Evolutionary conservation across 179 eudicot genomes (phyloP), one percentile per base, ranked within the genome.

Genomic region (Spergularia azorica): DNA sequence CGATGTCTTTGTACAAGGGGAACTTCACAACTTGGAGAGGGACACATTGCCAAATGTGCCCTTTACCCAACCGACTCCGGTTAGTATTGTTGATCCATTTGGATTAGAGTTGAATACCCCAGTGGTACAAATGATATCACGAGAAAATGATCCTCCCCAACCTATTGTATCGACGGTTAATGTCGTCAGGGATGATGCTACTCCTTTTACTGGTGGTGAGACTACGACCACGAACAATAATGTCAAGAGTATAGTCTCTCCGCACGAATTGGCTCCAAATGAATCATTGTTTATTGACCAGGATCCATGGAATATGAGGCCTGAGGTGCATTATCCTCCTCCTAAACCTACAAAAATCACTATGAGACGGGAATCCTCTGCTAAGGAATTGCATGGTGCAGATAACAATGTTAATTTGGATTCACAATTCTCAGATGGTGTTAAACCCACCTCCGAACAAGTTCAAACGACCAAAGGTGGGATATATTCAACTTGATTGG

Each of bases 281-380:
- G 77, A 79, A 60, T 91, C 97, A 17, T 87, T 93, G 68, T 95
- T 88, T 71, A 86, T 90, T 50, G 85, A 87, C 75, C 93, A 89
- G 83, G 98, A 95, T 83, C 95, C 97, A 67, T 95, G 97, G 97
- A 87, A 77, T 83, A 79, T 91, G 79, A 80, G 71, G n/a, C 83
- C 83, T 68, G 97, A 91, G 60, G 21, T 88, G 41, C 97, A 89
- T 63, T 86, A 83, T 7, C 95, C 97, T 65, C 97, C 95, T 71
- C 98, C 98, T 52, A 88, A 76, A 78, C 97, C 97, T 73, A 82
- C 73, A 79, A 90, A 87, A 79, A 71, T 89, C 61, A 79, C 84
- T 63, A 64, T 80, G 21, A 87, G 83, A 73, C 87, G 82, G 78
- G 96, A 90, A 55, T 78, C 81, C 71, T 78, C 81, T 51, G 87